Evolutionary conservation across 1,139 yeast genomes (phyloP), one percentile per base, ranked within the genome.

Genomic region (Candida albicans): DNA sequence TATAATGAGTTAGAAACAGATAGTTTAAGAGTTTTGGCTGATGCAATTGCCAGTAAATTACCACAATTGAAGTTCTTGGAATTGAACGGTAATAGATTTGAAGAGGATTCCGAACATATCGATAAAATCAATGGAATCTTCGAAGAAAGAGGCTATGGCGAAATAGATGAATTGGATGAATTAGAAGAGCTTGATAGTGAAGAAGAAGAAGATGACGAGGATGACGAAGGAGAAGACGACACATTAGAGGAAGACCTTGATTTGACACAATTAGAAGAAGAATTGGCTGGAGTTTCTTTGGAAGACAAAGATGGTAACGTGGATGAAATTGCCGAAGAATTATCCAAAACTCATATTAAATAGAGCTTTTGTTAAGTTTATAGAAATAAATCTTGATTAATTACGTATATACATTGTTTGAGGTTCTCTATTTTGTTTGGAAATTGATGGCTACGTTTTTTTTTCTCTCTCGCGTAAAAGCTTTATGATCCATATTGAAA

Each of bases 171-270:
- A 55, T 74, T 90, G 47, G 98, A 93, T 56, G 99, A 93, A 56
- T 79, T 95, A 70, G 99, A 93, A 68, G 96, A 89, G 61, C 75
- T 82, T 39, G 90, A 87, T 53, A 84, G 88, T 48, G 97, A 87
- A 22, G 95, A 87, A 49, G 93, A 83, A 27, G 88, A 81, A 8
- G 87, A 77, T 2, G 86, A 79, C 5, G 86, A 78, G 11, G 86
- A 78, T 4, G 90, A 81, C 11, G 87, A 80, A 5, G 86, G 75
- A 15, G 81, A 70, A 12, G 66, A 59, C 33, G 79, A 70, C 47
- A 73, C 70, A 35, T 75, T 68, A 46, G 75, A 73, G 45, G 76
- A 70, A 40, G 81, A 78, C 41, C 75, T 75, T 46, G 81, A 79
- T 52, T 73, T 79, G 55, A 77, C 71, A 43, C 71, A 73, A 42